Conservation (phyloP, 2,329 filamentous ascomycete species). For the Emergomyces orientalis region DNA sequence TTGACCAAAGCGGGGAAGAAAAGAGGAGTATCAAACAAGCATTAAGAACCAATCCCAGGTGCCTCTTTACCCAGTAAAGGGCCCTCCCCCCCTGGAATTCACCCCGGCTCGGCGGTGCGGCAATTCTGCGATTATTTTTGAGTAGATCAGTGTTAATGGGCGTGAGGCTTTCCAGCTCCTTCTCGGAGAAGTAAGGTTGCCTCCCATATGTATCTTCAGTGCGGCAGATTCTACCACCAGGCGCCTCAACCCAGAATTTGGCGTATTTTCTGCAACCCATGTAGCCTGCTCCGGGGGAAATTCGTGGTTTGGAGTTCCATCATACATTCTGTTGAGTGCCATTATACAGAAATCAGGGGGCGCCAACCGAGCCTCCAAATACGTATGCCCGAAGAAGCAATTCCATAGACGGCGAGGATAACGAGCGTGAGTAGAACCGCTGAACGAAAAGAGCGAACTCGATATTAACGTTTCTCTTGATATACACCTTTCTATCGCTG, state of each 20-base stretch:
- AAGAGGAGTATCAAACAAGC: not conserved
- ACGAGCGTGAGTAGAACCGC: constrained; percentile 12
- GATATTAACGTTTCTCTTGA: constrained; percentile 9
- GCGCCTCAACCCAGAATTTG: constrained; percentile 6
- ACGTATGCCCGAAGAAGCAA: constrained; percentile 8
- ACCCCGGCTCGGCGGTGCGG: not conserved
- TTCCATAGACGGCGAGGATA: not conserved
- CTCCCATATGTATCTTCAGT: constrained; percentile 5
- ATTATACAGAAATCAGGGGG: constrained; percentile 2
- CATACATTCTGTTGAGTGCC: constrained; percentile 9
- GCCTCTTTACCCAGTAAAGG: not conserved
- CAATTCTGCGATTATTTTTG: not conserved
- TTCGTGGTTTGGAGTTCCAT: not conserved
- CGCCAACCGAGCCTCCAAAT: constrained; percentile 10
- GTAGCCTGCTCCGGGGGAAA: constrained; percentile 11
- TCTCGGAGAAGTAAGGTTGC: not conserved
- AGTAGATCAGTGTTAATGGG: constrained; percentile 9
- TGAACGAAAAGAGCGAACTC: constrained; percentile 13
- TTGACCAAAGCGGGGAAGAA: not conserved
- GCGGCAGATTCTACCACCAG: constrained; percentile 13
- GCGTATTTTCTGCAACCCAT: constrained; percentile 7
- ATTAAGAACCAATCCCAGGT: not conserved
- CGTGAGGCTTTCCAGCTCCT: constrained; percentile 8
- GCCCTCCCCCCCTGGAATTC: not conserved
- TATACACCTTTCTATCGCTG: constrained; percentile 7